These are phyloP conservation scores for Aciculosporium take DNA, from an alignment of 2,329 filamentous ascomycete species.

Conservation along the genomic window DNA sequence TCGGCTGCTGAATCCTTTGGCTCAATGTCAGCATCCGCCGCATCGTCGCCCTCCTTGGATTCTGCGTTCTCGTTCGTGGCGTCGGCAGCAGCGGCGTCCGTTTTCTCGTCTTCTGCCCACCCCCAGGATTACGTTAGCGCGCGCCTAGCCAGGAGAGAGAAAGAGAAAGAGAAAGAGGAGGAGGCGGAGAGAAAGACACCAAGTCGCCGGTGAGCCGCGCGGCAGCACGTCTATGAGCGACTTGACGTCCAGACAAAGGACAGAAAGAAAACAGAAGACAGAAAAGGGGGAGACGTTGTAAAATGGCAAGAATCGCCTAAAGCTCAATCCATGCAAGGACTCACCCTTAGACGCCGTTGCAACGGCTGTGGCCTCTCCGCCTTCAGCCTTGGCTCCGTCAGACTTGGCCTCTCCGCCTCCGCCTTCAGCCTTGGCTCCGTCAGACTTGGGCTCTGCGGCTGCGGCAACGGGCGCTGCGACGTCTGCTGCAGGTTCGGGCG, in stretches of 20 bases:
- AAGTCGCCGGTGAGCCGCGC: not conserved
- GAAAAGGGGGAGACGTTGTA: not conserved
- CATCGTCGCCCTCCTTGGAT: conserved; percentile 13
- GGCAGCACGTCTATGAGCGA: not conserved
- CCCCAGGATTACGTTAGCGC: conserved; percentile 1
- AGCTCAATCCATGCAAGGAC: conserved; percentile 8
- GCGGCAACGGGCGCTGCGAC: conserved; percentile 19
- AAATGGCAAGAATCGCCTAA: not conserved
- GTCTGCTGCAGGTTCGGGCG: conserved; percentile 22
- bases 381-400: conserved; percentile 12
- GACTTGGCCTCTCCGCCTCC: conserved; percentile 7
- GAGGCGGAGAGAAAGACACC: not conserved
- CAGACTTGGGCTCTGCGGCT: conserved; percentile 11
- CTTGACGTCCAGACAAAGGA: not conserved
- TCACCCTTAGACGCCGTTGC: conserved; percentile 18
- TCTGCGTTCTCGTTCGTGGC: conserved; percentile 16
- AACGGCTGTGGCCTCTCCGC: conserved; percentile 15
- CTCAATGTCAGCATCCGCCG: conserved; percentile 35
- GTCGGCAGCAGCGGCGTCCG: conserved; percentile 17
- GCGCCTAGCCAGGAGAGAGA: not conserved
- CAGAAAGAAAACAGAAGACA: not conserved
- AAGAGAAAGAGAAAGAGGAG: not conserved
- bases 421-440: conserved; percentile 11
- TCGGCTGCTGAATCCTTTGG: conserved; percentile 26
- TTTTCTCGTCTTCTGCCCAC: conserved; percentile 11